Conservation (phyloP, 345 rosid species). For the Zanthoxylum bungeanum region DNA sequence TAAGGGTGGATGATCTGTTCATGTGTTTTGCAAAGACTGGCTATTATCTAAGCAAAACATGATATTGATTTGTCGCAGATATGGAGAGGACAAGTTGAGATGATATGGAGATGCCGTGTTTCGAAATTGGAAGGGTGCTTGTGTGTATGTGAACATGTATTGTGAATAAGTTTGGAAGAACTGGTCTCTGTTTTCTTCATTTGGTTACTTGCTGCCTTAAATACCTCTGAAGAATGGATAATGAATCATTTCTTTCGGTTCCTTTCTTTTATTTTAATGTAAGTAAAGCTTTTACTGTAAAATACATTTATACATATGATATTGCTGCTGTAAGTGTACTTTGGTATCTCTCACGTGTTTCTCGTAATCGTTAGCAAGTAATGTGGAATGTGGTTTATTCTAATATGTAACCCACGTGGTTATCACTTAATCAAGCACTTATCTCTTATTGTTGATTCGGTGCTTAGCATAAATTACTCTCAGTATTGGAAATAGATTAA, state of each 20-base stretch:
- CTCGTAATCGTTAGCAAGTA: background rate
- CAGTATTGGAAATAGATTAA: no score
- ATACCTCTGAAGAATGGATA: slow-evolving; percentile 10
- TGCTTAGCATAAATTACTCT: no score
- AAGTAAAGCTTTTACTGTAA: background rate
- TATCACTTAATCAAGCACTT: no score
- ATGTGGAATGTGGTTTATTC: no score
- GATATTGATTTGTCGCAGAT: slow-evolving; percentile 21
- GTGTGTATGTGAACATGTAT: background rate
- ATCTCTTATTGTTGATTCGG: no score
- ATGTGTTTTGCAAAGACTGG: no score
- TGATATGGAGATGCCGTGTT: slow-evolving; percentile 10
- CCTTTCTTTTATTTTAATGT: background rate
- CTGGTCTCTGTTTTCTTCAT: background rate
- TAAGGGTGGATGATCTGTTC: no score
- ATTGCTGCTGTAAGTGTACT: background rate
- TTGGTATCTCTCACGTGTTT: background rate
- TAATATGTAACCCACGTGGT: no score
- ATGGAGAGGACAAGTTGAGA: slow-evolving; percentile 22
- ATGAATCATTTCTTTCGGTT: slow-evolving; percentile 5
- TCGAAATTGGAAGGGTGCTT: background rate
- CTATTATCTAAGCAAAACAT: background rate
- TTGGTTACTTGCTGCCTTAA: slow-evolving; percentile 4
- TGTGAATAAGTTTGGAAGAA: slow-evolving; percentile 5
- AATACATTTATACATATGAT: background rate